phyloP scores from a whole-genome alignment of 345 rosid genomes.

The Clarkia xantiana region DNA sequence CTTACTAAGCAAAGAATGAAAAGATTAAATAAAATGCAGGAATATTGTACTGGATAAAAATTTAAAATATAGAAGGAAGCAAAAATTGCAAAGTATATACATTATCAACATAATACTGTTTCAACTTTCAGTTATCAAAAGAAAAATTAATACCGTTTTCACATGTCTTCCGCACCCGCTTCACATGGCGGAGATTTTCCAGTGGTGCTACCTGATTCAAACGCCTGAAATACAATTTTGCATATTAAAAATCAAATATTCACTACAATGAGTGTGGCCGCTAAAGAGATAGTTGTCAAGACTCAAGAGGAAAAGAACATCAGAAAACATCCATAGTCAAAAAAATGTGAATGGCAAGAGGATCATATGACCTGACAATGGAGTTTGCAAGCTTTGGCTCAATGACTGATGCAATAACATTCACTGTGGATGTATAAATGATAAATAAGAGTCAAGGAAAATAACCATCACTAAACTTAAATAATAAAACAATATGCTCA shows the following conservation, averaged over 20 bases:
- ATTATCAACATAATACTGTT: not conserved
- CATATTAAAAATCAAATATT: slow-evolving; percentile 1
- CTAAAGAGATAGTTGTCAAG: not conserved
- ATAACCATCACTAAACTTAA: not conserved
- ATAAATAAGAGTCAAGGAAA: not conserved
- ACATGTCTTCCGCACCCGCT: slow-evolving; percentile 45
- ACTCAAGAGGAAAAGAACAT: not conserved
- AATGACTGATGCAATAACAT: slow-evolving; percentile 46
- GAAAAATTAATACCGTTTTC: slow-evolving; percentile 11
- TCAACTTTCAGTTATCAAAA: not conserved
- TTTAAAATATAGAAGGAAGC: no score
- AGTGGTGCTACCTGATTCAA: slow-evolving; percentile 51
- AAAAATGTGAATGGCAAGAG: not conserved
- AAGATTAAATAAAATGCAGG: no score
- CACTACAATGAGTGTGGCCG: not conserved
- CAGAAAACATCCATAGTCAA: no score
- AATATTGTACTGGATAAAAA: no score
- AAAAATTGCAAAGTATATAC: no score
- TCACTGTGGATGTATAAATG: slow-evolving; percentile 18
- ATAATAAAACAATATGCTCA: not conserved
- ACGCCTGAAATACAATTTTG: slow-evolving; percentile 21
- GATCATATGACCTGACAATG: slow-evolving; percentile 37
- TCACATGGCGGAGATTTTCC: slow-evolving; percentile 60
- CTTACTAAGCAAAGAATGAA: no score
- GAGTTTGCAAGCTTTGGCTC: slow-evolving; percentile 56